These are phyloP conservation scores for Diaporthe velutina DNA, from an alignment of 2,329 filamentous ascomycete genomes.

Conservation along the genomic window DNA sequence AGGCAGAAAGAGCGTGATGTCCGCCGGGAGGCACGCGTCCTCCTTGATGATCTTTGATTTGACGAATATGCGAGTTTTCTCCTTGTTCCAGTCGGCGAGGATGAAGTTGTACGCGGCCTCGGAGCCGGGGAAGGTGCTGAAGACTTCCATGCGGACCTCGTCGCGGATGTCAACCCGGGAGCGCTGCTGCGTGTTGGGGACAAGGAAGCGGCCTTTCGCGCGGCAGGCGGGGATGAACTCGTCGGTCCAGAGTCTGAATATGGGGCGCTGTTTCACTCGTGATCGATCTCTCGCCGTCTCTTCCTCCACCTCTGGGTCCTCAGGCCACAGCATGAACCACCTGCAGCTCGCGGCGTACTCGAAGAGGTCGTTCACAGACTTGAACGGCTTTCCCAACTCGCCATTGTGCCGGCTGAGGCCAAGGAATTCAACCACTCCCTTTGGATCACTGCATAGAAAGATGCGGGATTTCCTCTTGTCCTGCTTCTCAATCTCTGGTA, in stretches of 20 bases:
- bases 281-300: slow-evolving; percentile 68
- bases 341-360: slow-evolving; percentile 70
- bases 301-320: slow-evolving; percentile 35
- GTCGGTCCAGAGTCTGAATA: slow-evolving; percentile 72
- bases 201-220: slow-evolving; percentile 51
- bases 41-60: slow-evolving; percentile 44
- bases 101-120: slow-evolving; percentile 58
- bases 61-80: slow-evolving; percentile 49
- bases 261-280: slow-evolving; percentile 65
- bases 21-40: slow-evolving; percentile 54
- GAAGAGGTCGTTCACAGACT: slow-evolving; percentile 67
- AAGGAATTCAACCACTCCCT: slow-evolving; percentile 71
- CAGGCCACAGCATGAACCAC: slow-evolving; percentile 65
- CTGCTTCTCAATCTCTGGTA: slow-evolving; percentile 74
- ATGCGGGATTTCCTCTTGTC: slow-evolving; percentile 71
- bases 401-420: slow-evolving; percentile 62
- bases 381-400: slow-evolving; percentile 69
- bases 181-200: neutral
- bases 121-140: slow-evolving; percentile 62
- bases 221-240: slow-evolving; percentile 71
- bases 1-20: slow-evolving; percentile 58
- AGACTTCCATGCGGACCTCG: slow-evolving; percentile 64
- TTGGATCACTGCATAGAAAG: slow-evolving; percentile 70
- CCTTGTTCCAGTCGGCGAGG: slow-evolving; percentile 55
- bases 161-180: slow-evolving; percentile 52